Percentiles rank a stretch among this genome's conserved stretches.
Evolutionary conservation across 2,329 filamentous ascomycete genomes (phyloP).

Genomic region (Aspergillus amoenus): DNA sequence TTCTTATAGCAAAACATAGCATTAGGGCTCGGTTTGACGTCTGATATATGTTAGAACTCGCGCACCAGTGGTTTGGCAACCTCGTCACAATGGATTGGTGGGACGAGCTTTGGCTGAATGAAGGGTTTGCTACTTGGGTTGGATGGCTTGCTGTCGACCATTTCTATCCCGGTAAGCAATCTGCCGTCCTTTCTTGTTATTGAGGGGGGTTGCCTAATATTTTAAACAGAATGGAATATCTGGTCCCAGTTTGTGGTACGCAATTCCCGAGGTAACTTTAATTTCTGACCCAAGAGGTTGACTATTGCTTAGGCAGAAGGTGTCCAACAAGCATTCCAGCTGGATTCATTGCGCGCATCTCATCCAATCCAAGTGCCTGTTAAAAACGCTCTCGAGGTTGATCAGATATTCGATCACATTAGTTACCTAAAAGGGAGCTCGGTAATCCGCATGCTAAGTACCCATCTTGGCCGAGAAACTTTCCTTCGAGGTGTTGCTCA

Average conservation of each 20-base stretch:
- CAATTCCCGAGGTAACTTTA: slow-evolving; percentile 54
- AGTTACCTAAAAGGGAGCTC: slow-evolving; percentile 96
- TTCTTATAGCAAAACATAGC: neutral
- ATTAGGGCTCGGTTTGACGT: neutral
- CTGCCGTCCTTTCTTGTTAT: neutral
- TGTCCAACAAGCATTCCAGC: slow-evolving; percentile 84
- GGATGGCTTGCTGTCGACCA: slow-evolving; percentile 91
- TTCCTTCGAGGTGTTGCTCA: slow-evolving; percentile 88
- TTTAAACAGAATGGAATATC: slow-evolving; percentile 76
- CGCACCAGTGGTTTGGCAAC: slow-evolving; percentile 95
- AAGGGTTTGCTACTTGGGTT: slow-evolving; percentile 97
- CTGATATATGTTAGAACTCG: slow-evolving; percentile 61
- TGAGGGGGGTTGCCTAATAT: slow-evolving; percentile 18
- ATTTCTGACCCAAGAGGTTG: slow-evolving; percentile 35
- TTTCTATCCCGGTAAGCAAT: slow-evolving; percentile 68
- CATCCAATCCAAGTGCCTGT: slow-evolving; percentile 97
- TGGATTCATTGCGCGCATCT: slow-evolving; percentile 86
- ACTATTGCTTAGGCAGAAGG: slow-evolving; percentile 68
- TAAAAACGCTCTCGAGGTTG: slow-evolving; percentile 87
- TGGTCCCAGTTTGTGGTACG: slow-evolving; percentile 92
- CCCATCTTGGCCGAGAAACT: slow-evolving; percentile 80
- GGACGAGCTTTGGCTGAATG: slow-evolving; percentile 91
- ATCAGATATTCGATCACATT: slow-evolving; percentile 97
- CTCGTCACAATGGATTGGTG: slow-evolving; percentile 97
- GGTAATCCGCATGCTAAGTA: slow-evolving; percentile 92